Evolutionary conservation across 768 basidiomycete species (phyloP).

Genomic region (Trametes coccinea): DNA sequence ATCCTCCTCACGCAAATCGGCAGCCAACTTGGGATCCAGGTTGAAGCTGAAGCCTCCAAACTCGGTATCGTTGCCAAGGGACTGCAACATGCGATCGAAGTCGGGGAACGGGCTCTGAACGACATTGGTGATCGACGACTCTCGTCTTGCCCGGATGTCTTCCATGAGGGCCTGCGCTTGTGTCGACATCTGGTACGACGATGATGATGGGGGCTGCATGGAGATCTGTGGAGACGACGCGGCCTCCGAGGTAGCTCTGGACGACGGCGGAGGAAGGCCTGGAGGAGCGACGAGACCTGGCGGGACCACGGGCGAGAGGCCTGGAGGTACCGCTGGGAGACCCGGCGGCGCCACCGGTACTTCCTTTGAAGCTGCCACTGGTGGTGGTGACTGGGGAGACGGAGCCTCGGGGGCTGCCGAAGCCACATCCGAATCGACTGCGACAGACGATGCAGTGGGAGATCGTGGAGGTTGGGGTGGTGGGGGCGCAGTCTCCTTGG

Average conservation of each 20-base stretch:
- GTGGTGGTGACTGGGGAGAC: constrained; percentile 41
- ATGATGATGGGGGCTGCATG: constrained; percentile 48
- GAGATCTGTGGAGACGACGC: constrained; percentile 52
- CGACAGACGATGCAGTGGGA: constrained; percentile 47
- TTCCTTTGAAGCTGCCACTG: constrained; percentile 38
- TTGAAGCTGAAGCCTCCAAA: constrained; percentile 83
- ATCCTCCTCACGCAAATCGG: constrained; percentile 41
- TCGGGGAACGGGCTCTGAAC: constrained; percentile 79
- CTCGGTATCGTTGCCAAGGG: constrained; percentile 60
- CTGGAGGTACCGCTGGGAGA: constrained; percentile 52
- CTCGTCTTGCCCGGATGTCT: constrained; percentile 76
- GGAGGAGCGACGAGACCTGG: constrained; percentile 61
- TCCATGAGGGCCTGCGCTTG: constrained; percentile 84
- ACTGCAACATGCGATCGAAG: constrained; percentile 80
- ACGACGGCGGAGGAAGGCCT: constrained; percentile 45
- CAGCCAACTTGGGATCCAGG: constrained; percentile 75
- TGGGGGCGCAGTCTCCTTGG: constrained; percentile 38
- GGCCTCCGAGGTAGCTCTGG: constrained; percentile 44
- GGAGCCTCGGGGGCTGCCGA: constrained; percentile 45
- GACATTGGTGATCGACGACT: constrained; percentile 47
- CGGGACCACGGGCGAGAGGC: constrained; percentile 56
- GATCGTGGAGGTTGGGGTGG: constrained; percentile 39
- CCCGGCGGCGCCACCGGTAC: constrained; percentile 48
- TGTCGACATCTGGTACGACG: constrained; percentile 83
- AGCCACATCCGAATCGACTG: constrained; percentile 52